phyloP scores from a whole-genome alignment of 2,329 filamentous ascomycete genomes.

The Venturia oleaginea region DNA sequence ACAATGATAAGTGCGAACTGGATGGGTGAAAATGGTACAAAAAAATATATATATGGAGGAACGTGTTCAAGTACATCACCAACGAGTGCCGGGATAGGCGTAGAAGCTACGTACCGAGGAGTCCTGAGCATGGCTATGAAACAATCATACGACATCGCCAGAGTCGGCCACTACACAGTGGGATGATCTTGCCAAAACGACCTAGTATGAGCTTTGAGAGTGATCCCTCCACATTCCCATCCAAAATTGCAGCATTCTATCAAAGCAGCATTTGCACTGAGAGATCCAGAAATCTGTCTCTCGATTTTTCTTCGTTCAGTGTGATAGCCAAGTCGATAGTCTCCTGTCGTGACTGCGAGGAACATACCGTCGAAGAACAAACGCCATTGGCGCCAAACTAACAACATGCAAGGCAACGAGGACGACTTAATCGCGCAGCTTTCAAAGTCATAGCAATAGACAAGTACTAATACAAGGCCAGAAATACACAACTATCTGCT shows the following conservation, averaged over 20 bases:
- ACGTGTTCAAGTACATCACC: background rate
- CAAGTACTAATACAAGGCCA: background rate
- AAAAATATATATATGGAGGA: slow-evolving; percentile 10
- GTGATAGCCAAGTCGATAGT: too few relatives aligned
- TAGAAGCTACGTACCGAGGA: slow-evolving; percentile 38
- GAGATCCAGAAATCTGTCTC: too few relatives aligned
- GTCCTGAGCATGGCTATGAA: slow-evolving; percentile 49
- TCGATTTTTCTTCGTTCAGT: too few relatives aligned
- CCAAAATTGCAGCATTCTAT: too few relatives aligned
- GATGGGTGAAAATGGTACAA: slow-evolving; percentile 14
- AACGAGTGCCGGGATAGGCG: slow-evolving; percentile 9
- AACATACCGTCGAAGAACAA: background rate
- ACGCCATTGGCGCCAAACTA: background rate
- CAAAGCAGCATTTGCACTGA: too few relatives aligned
- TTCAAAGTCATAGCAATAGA: background rate
- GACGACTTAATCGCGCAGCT: background rate
- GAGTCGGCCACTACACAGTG: too few relatives aligned
- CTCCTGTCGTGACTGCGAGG: background rate
- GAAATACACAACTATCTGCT: slow-evolving; percentile 14
- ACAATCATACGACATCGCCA: slow-evolving; percentile 43
- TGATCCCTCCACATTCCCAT: background rate
- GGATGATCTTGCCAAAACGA: slow-evolving; percentile 18
- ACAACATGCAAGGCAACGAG: background rate
- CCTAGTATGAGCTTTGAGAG: background rate
- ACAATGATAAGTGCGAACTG: background rate